Evolutionary conservation across 495 filamentous ascomycete species (phyloP).

Genomic region (Penicillium steckii): DNA sequence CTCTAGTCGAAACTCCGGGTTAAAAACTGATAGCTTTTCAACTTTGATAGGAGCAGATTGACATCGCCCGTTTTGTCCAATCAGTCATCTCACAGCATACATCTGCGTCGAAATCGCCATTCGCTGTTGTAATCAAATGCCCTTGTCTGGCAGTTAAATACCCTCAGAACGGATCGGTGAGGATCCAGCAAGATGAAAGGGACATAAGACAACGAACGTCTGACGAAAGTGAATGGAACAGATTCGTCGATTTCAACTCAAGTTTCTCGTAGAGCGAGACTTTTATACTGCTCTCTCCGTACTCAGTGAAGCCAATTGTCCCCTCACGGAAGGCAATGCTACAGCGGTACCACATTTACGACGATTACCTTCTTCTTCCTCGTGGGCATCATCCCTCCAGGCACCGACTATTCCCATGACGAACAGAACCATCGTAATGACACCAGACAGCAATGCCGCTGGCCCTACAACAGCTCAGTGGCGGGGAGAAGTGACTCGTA

Average conservation of each 20-base stretch:
- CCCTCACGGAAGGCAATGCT: slow-evolving; percentile 35
- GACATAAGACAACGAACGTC: neutral
- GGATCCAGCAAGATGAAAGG: neutral
- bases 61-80: slow-evolving; percentile 28
- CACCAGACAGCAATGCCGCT: slow-evolving; percentile 12
- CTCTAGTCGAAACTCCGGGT: neutral
- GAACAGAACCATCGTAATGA: neutral
- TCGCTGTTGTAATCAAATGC: slow-evolving; percentile 42
- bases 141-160: slow-evolving; percentile 47
- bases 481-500: slow-evolving; percentile 14
- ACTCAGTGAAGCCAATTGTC: slow-evolving; percentile 40
- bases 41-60: slow-evolving; percentile 35
- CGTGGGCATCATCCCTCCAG: slow-evolving; percentile 21
- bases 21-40: neutral
- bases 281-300: slow-evolving; percentile 38
- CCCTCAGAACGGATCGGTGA: slow-evolving; percentile 12
- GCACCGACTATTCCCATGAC: slow-evolving; percentile 5
- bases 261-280: slow-evolving; percentile 36
- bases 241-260: slow-evolving; percentile 46
- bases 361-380: slow-evolving; percentile 27
- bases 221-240: slow-evolving; percentile 3
- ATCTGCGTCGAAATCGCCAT: slow-evolving; percentile 19
- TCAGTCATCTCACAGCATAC: slow-evolving; percentile 2
- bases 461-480: slow-evolving; percentile 6
- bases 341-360: slow-evolving; percentile 14